These are phyloP conservation scores for Paulownia fortunei DNA, from an alignment of 257 asterid genomes.

Conservation along the genomic window DNA sequence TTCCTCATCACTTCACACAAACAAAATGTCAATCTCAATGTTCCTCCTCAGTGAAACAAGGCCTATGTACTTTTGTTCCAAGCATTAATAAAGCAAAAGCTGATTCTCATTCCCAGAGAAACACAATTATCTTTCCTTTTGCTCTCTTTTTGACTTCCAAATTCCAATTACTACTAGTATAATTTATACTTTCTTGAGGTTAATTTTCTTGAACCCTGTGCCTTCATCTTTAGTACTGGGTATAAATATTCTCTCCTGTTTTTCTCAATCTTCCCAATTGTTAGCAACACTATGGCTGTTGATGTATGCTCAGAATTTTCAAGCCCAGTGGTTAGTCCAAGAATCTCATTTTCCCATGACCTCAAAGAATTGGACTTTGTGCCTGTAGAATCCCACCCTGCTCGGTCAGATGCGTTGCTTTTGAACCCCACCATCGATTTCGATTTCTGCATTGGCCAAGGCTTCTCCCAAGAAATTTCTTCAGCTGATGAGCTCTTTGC, in stretches of 20 bases:
- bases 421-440: slow-evolving; percentile 64
- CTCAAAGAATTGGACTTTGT: slow-evolving; percentile 55
- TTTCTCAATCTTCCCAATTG: not conserved
- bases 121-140: slow-evolving; percentile 41
- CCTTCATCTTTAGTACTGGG: not conserved
- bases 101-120: slow-evolving; percentile 45
- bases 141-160: slow-evolving; percentile 52
- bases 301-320: slow-evolving; percentile 65
- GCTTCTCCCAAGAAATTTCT: slow-evolving; percentile 44
- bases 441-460: slow-evolving; percentile 54
- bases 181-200: not conserved
- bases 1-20: slow-evolving; percentile 24
- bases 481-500: slow-evolving; percentile 89
- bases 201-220: slow-evolving; percentile 20
- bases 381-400: slow-evolving; percentile 44
- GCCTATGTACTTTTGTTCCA: slow-evolving; percentile 22
- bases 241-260: not conserved
- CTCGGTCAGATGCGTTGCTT: slow-evolving; percentile 47
- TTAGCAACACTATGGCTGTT: slow-evolving; percentile 54
- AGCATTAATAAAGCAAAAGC: slow-evolving; percentile 51
- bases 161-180: not conserved
- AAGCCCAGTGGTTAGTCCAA: slow-evolving; percentile 57
- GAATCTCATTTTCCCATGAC: slow-evolving; percentile 82
- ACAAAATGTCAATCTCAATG: slow-evolving; percentile 52
- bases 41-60: slow-evolving; percentile 48